These are phyloP conservation scores for Millerago galiae DNA, from an alignment of 805 yeast genomes.

Conservation along the genomic window DNA sequence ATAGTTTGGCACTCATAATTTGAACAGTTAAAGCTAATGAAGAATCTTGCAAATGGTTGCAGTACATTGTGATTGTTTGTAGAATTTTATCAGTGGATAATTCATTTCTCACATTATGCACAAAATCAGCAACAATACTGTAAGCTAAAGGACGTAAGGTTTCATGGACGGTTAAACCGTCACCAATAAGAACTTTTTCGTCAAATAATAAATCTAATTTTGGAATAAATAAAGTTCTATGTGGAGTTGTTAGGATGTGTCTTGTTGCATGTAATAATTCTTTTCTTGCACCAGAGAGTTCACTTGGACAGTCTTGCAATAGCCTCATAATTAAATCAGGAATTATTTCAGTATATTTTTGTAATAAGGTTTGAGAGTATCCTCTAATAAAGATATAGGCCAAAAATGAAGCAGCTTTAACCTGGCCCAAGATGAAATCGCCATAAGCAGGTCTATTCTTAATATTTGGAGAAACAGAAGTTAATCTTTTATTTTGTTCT, in stretches of 20 bases:
- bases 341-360: slow-evolving; percentile 50
- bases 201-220: slow-evolving; percentile 81
- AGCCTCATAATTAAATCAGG: slow-evolving; percentile 85
- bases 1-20: slow-evolving; percentile 89
- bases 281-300: slow-evolving; percentile 82
- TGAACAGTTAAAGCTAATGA: slow-evolving; percentile 85
- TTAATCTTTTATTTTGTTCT: slow-evolving; percentile 49
- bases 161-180: slow-evolving; percentile 86
- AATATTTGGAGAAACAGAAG: slow-evolving; percentile 70
- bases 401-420: slow-evolving; percentile 90
- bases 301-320: slow-evolving; percentile 93
- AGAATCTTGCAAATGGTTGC: slow-evolving; percentile 73
- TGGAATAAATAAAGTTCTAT: slow-evolving; percentile 73
- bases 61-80: slow-evolving; percentile 79
- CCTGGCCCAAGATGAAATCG: slow-evolving; percentile 88
- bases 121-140: slow-evolving; percentile 91
- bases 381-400: slow-evolving; percentile 90
- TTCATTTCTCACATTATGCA: slow-evolving; percentile 85
- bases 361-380: slow-evolving; percentile 59
- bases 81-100: slow-evolving; percentile 77
- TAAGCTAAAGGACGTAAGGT: slow-evolving; percentile 90
- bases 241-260: slow-evolving; percentile 89
- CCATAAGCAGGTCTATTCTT: slow-evolving; percentile 74
- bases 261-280: slow-evolving; percentile 91
- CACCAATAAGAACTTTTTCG: slow-evolving; percentile 83